Evolutionary conservation across 2,329 filamentous ascomycete genomes (phyloP).

Genomic region (Alternaria triticina): DNA sequence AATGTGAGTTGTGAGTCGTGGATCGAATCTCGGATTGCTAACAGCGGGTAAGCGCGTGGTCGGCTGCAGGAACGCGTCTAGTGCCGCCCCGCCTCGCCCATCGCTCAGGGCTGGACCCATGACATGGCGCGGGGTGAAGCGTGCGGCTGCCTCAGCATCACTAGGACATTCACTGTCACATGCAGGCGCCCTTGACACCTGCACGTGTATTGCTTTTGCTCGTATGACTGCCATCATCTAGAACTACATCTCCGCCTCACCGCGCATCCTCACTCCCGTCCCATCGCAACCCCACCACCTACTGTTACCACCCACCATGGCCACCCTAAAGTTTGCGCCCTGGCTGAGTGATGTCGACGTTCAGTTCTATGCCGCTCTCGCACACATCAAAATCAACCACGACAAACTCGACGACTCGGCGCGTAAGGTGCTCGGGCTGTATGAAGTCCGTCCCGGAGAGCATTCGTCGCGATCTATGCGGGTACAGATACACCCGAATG

Average conservation of each 20-base stretch:
- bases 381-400: slow-evolving; percentile 91
- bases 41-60: slow-evolving; percentile 7
- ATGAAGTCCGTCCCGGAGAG: slow-evolving; percentile 78
- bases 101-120: slow-evolving; percentile 1
- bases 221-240: slow-evolving; percentile 27
- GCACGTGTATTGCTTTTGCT: slow-evolving; percentile 26
- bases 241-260: background rate
- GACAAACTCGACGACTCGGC: slow-evolving; percentile 96
- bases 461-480: slow-evolving; percentile 78
- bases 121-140: slow-evolving; percentile 18
- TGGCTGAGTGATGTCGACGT: slow-evolving; percentile 95
- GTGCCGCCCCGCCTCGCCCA: slow-evolving; percentile 18
- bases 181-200: slow-evolving; percentile 29
- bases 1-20: background rate
- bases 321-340: slow-evolving; percentile 75
- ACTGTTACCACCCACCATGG: slow-evolving; percentile 35
- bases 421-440: slow-evolving; percentile 83
- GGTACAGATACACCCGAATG: slow-evolving; percentile 89
- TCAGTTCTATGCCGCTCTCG: slow-evolving; percentile 92
- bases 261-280: slow-evolving; percentile 1
- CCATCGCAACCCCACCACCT: background rate
- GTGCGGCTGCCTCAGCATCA: background rate
- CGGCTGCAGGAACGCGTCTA: slow-evolving; percentile 37
- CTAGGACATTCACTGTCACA: slow-evolving; percentile 27
- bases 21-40: background rate